phyloP scores from a whole-genome alignment of 208 protist species.

The Crithidia acanthocephali region DNA sequence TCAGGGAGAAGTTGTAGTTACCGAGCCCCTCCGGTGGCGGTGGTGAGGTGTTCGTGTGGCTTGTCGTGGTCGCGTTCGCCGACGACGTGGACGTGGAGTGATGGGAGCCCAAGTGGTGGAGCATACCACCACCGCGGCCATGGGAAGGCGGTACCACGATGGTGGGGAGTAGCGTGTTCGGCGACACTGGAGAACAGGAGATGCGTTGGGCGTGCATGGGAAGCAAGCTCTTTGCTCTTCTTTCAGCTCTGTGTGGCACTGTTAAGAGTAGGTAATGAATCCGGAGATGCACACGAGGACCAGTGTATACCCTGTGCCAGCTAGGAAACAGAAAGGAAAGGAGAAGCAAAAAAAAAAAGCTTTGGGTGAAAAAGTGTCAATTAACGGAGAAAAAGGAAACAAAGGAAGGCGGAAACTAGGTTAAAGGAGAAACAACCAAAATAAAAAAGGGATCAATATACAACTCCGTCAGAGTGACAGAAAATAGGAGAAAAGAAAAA shows the following conservation, averaged over 20 bases:
- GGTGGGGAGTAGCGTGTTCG: slow-evolving; percentile 3
- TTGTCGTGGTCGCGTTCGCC: not conserved
- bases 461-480: too few relatives aligned
- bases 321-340: slow-evolving; percentile 10
- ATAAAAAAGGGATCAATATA: not conserved
- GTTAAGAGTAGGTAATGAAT: too few relatives aligned
- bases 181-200: slow-evolving; percentile 1
- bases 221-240: too few relatives aligned
- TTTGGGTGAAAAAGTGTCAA: not conserved
- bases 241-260: too few relatives aligned
- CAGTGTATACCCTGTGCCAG: too few relatives aligned
- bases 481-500: too few relatives aligned
- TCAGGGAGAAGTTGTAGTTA: slow-evolving; percentile 6
- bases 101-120: not conserved
- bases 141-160: not conserved
- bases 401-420: not conserved
- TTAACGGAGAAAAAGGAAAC: not conserved
- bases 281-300: too few relatives aligned
- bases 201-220: slow-evolving; percentile 1
- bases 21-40: not conserved
- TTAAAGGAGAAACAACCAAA: not conserved
- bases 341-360: not conserved
- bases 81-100: not conserved
- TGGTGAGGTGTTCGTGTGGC: not conserved
- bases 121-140: not conserved